Conservation (phyloP, 257 asterid genomes). For the Parsonsia alboflavescens region DNA sequence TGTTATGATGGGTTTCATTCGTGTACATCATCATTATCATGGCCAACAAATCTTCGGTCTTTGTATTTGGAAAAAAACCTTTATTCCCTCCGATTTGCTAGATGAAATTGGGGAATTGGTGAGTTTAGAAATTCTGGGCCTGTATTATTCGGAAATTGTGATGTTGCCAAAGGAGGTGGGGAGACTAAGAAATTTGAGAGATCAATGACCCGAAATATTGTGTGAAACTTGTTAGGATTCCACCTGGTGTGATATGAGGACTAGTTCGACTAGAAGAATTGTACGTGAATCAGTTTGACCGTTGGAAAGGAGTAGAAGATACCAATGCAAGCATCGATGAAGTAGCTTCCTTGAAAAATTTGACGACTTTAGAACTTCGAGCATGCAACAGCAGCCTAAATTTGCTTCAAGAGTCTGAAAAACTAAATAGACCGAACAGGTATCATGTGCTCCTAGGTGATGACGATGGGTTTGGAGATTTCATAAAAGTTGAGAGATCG, state of each 20-base stretch:
- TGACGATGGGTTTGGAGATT: too few species aligned
- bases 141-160: too few species aligned
- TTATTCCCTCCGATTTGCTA: background rate
- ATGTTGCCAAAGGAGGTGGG: conserved; percentile 14
- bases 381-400: background rate
- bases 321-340: conserved; percentile 6
- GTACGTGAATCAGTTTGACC: background rate
- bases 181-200: conserved; percentile 4
- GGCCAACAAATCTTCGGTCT: conserved; percentile 8
- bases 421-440: background rate
- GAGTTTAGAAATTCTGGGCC: conserved; percentile 9
- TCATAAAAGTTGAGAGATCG: too few species aligned
- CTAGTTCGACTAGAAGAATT: conserved; percentile 17
- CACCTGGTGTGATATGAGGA: conserved; percentile 7
- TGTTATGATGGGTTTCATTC: background rate
- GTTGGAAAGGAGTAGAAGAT: background rate
- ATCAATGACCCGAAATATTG: too few species aligned
- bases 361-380: background rate
- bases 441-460: background rate
- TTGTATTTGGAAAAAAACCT: background rate
- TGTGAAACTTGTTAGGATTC: conserved; percentile 4
- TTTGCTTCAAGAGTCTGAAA: background rate
- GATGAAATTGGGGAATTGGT: conserved; percentile 4
- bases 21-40: background rate
- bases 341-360: conserved; percentile 5